Percentiles rank a stretch among this genome's conserved stretches.
These are phyloP conservation scores for Neurospora cerealis DNA, from an alignment of 495 filamentous ascomycete species.

Conservation along the genomic window DNA sequence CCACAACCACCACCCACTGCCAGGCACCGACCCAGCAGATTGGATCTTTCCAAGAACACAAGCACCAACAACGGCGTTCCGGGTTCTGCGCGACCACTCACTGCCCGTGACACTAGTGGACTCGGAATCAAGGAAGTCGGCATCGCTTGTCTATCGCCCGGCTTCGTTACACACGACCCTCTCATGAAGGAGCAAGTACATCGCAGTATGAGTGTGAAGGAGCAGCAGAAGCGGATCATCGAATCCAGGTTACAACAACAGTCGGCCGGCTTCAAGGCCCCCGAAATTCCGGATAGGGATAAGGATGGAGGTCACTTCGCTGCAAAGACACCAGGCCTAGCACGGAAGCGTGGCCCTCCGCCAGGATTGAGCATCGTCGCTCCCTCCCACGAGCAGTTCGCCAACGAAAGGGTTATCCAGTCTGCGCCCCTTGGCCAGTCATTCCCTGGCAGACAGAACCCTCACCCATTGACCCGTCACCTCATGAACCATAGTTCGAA, in stretches of 20 bases:
- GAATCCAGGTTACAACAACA: constrained; percentile 84
- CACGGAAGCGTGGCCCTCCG: constrained; percentile 68
- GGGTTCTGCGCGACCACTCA: constrained; percentile 65
- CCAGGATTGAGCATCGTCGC: constrained; percentile 92
- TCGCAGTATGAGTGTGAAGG: constrained; percentile 83
- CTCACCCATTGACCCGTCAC: constrained; percentile 73
- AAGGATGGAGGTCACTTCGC: constrained; percentile 45
- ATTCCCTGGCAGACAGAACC: constrained; percentile 82
- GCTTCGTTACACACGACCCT: constrained; percentile 94
- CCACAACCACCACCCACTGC: constrained; percentile 35
- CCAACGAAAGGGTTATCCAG: constrained; percentile 91
- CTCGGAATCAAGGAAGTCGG: constrained; percentile 86
- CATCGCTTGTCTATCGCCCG: constrained; percentile 86
- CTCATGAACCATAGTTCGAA: constrained; percentile 77
- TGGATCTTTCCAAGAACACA: constrained; percentile 78
- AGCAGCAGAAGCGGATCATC: constrained; percentile 91
- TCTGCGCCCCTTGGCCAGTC: constrained; percentile 93
- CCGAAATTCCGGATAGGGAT: constrained; percentile 33
- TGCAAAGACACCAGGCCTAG: constrained; percentile 54
- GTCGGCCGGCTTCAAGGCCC: constrained; percentile 64
- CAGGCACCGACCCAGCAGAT: constrained; percentile 75
- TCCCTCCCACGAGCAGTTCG: constrained; percentile 90
- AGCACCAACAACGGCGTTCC: constrained; percentile 43
- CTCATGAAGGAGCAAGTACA: constrained; percentile 91
- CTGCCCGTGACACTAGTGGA: constrained; percentile 56